Base-by-base conservation (phyloP, 305 asterid species). In the Solanum hybrid region DNA sequence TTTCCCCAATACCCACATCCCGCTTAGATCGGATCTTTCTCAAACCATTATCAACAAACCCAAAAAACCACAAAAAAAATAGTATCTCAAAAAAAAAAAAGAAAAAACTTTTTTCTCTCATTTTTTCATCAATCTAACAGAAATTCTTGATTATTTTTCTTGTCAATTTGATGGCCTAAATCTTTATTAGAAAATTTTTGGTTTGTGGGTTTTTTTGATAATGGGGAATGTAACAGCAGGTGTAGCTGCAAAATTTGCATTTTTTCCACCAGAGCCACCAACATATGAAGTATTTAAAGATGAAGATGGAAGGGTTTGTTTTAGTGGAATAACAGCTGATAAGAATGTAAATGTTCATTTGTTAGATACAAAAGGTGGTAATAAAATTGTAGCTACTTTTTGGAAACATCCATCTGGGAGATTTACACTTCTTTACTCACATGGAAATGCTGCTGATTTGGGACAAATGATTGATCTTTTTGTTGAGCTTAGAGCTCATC, bases 371-470 rank as follows among this genome's bases (percentile, higher is more conserved):
- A 96, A 96, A 89, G 95, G 91, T 37, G 98, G 99, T 11, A 96
- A 95, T 89, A 95, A 94, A 90, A 87, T 97, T 90, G 99, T 94
- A 79, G 99, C 99, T 37, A 95, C 98, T 5, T 96, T 96, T 76
- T 97, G 99, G 99, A 97, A 94, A 89, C 99, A 97, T 73, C 98
- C 98, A 28, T 86, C 92, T 51, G 98, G 94, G 69, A 94, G 96
- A 93, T 96, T 97, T 57, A 97, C 99, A 79, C 61, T 97, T 28
- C 67, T 97, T 93, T 97, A 97, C 88, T 97, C 99, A 86, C 99
- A 96, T 92, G 99, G 99, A 28, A 97, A 97, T 92, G 99, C 99
- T 86, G 99, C 98, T 90, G 99, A 97, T 95, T 95, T 97, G 94
- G 99, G 99, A 20, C 99, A 97, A 93, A 97, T 97, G 99, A 92